A percentile compares a stretch with the other conserved stretches of the same genome.
These are phyloP conservation scores for Aphanomyces cochlioides DNA, from an alignment of 352 stramenopile species.

Conservation along the genomic window DNA sequence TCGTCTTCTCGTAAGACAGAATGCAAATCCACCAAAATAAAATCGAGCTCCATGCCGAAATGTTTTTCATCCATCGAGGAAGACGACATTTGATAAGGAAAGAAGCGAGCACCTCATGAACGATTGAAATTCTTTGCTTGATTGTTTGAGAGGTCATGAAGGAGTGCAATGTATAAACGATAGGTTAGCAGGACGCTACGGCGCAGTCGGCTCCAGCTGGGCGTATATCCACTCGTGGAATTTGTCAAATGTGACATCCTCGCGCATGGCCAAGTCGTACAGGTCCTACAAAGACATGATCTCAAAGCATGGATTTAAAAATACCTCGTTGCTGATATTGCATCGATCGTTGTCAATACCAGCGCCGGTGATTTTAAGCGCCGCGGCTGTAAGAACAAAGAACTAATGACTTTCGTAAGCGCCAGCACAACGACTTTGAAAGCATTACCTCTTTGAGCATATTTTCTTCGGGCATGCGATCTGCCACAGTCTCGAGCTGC, in stretches of 20 bases:
- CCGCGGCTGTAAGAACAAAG: conserved; percentile 54
- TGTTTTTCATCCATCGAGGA: no score
- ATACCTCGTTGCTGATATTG: conserved; percentile 56
- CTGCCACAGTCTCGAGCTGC: conserved; percentile 8
- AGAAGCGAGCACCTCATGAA: no score
- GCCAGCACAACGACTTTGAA: not conserved
- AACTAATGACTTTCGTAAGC: conserved; percentile 35
- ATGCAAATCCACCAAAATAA: no score
- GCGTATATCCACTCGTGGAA: conserved; percentile 52
- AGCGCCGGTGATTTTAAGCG: conserved; percentile 51
- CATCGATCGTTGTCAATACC: conserved; percentile 52
- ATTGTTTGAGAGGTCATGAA: no score
- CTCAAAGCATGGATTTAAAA: not conserved
- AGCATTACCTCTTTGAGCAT: conserved; percentile 25
- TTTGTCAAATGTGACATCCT: conserved; percentile 53
- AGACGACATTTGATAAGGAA: no score
- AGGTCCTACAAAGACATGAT: conserved; percentile 34
- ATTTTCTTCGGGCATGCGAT: conserved; percentile 16
- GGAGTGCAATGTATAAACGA: no score
- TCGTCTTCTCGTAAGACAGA: conserved; percentile 57
- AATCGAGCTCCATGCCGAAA: no score
- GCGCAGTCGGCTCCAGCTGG: conserved; percentile 34
- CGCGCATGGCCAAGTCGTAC: conserved; percentile 46
- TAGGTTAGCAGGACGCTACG: no score
- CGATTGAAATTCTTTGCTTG: no score